Conservation (phyloP, 805 yeast species). For the Myxozyma kluyveri region DNA sequence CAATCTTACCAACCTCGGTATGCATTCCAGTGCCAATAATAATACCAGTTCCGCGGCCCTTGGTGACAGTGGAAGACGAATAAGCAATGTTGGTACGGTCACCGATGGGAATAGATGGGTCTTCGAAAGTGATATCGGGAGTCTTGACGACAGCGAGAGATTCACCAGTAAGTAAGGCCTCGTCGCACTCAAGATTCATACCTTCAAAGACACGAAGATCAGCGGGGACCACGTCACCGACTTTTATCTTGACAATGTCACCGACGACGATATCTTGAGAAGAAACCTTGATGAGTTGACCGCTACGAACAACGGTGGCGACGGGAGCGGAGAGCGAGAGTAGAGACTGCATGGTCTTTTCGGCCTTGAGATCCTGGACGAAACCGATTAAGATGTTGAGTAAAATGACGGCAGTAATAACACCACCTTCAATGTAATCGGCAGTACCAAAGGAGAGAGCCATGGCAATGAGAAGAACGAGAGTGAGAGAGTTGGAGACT, state of each 20-base stretch:
- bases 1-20: constrained; percentile 76
- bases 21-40: constrained; percentile 62
- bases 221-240: constrained; percentile 79
- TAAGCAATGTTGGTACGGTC: constrained; percentile 70
- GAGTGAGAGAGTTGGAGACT: constrained; percentile 73
- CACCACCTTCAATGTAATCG: constrained; percentile 84
- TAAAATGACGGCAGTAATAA: constrained; percentile 63
- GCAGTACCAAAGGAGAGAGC: constrained; percentile 66
- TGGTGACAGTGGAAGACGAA: constrained; percentile 65
- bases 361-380: constrained; percentile 69
- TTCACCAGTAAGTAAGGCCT: constrained; percentile 65
- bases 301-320: constrained; percentile 64
- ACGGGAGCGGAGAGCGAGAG: constrained; percentile 66
- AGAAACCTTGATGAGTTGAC: constrained; percentile 54
- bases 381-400: constrained; percentile 67
- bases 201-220: constrained; percentile 55
- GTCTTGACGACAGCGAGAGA: constrained; percentile 61
- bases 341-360: constrained; percentile 74
- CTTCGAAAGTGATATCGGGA: constrained; percentile 43
- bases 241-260: constrained; percentile 59
- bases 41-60: constrained; percentile 74
- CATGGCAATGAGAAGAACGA: constrained; percentile 41
- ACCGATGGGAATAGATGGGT: constrained; percentile 56
- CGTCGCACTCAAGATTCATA: constrained; percentile 68
- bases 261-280: constrained; percentile 72